These are phyloP conservation scores for Scedosporium minutisporum DNA, from an alignment of 2,329 filamentous ascomycete species.

Conservation along the genomic window DNA sequence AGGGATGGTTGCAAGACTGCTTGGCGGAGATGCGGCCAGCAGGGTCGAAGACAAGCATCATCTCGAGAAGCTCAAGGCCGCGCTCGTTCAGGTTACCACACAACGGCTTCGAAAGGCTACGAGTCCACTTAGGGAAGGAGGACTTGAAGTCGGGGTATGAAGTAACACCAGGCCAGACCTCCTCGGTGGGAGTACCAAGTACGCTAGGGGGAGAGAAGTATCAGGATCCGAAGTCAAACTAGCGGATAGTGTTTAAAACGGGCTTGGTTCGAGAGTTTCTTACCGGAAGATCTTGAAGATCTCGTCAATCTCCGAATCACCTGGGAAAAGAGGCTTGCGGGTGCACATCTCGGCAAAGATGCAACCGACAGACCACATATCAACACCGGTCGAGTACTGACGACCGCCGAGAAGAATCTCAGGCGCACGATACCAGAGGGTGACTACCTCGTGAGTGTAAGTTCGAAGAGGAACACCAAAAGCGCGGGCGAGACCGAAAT, in stretches of 20 bases:
- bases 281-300: constrained; percentile 60
- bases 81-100: constrained; percentile 64
- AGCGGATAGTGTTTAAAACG: neutral
- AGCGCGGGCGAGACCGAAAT: constrained; percentile 81
- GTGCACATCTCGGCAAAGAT: constrained; percentile 98
- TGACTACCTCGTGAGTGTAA: constrained; percentile 92
- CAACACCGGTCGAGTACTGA: constrained; percentile 87
- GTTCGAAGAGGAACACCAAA: constrained; percentile 86
- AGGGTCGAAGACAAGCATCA: constrained; percentile 78
- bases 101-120: constrained; percentile 55
- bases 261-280: constrained; percentile 14
- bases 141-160: constrained; percentile 90
- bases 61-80: constrained; percentile 57
- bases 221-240: neutral
- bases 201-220: constrained; percentile 34
- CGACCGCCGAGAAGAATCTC: constrained; percentile 85
- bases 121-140: constrained; percentile 84
- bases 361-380: constrained; percentile 93
- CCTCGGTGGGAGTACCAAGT: constrained; percentile 74
- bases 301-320: constrained; percentile 59
- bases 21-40: constrained; percentile 82
- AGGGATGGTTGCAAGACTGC: constrained; percentile 73
- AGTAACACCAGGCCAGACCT: constrained; percentile 83
- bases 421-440: constrained; percentile 83
- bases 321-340: constrained; percentile 82